Percentiles rank a stretch among this genome's conserved stretches.
Evolutionary conservation across 2,329 filamentous ascomycete species (phyloP).

Genomic region (Podosphaera xanthii): DNA sequence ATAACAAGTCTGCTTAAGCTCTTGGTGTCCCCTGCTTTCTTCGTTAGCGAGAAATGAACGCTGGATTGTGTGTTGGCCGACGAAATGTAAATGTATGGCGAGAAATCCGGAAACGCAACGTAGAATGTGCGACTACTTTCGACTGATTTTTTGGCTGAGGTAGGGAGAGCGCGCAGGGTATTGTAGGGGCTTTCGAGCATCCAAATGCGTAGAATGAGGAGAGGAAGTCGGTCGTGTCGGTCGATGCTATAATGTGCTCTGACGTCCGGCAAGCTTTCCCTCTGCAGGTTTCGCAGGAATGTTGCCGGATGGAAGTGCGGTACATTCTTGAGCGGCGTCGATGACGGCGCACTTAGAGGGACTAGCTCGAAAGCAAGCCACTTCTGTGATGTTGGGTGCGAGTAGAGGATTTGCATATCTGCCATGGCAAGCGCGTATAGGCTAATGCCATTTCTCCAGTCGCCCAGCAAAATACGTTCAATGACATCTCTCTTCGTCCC

Average conservation of each 20-base stretch:
- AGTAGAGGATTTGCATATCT: constrained; percentile 43
- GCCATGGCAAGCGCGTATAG: constrained; percentile 46
- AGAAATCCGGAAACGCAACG: constrained; percentile 60
- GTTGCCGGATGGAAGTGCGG: constrained; percentile 62
- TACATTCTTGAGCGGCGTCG: constrained; percentile 11
- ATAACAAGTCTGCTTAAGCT: constrained; percentile 49
- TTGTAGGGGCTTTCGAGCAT: constrained; percentile 66
- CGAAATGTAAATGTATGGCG: constrained; percentile 49
- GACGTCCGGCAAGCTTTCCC: constrained; percentile 51
- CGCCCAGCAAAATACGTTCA: constrained; percentile 41
- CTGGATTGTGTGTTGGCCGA: constrained; percentile 35
- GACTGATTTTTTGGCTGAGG: constrained; percentile 17
- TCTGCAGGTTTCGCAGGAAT: constrained; percentile 55
- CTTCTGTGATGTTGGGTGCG: constrained; percentile 38
- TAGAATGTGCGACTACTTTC: constrained; percentile 45
- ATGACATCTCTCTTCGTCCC: constrained; percentile 40
- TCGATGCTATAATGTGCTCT: constrained; percentile 70
- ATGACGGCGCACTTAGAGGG: constrained; percentile 19
- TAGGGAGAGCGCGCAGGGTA: constrained; percentile 26
- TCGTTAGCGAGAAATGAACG: constrained; percentile 13
- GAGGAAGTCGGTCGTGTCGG: constrained; percentile 41
- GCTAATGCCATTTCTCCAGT: constrained; percentile 41
- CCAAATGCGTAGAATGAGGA: constrained; percentile 57
- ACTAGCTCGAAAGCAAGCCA: constrained; percentile 40
- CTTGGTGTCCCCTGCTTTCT: constrained; percentile 24